phyloP scores from a whole-genome alignment of 768 basidiomycete species.

The Podaxis mareebaensis region DNA sequence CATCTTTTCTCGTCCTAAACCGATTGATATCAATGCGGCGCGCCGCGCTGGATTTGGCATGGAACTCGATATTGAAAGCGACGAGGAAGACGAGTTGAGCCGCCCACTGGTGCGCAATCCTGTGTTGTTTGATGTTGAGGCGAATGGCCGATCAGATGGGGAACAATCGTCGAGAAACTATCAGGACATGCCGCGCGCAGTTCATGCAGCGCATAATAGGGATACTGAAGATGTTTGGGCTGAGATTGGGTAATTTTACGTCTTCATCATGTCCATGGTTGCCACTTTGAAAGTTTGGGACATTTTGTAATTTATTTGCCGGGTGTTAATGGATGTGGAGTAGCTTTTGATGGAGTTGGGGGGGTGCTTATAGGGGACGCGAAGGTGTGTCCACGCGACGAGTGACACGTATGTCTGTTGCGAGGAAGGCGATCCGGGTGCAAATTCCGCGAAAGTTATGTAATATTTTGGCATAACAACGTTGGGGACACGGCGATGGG shows the following conservation, averaged over 20 bases:
- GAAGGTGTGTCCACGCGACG: not conserved
- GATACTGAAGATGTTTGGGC: conserved; percentile 77
- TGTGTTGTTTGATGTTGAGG: conserved; percentile 62
- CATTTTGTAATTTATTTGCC: conserved; percentile 11
- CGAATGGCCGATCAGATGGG: conserved; percentile 22
- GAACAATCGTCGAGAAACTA: conserved; percentile 19
- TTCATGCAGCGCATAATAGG: conserved; percentile 51
- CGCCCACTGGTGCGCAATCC: conserved; percentile 60
- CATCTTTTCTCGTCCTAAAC: conserved; percentile 84
- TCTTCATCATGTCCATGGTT: not conserved
- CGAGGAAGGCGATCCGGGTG: not conserved
- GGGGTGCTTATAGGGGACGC: not conserved
- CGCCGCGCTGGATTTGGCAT: conserved; percentile 66
- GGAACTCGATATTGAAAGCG: conserved; percentile 73
- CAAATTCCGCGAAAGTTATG: not conserved
- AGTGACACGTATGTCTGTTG: not conserved
- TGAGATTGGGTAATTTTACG: conserved; percentile 39
- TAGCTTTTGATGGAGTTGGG: not conserved
- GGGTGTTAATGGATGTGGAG: not conserved
- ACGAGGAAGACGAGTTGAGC: conserved; percentile 60
- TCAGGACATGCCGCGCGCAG: conserved; percentile 60
- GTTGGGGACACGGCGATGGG: not conserved
- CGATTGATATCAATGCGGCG: conserved; percentile 77
- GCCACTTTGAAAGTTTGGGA: not conserved
- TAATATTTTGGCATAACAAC: not conserved